Base-by-base conservation (phyloP, 805 yeast species). In the Kodamaea nitidulidarum region DNA sequence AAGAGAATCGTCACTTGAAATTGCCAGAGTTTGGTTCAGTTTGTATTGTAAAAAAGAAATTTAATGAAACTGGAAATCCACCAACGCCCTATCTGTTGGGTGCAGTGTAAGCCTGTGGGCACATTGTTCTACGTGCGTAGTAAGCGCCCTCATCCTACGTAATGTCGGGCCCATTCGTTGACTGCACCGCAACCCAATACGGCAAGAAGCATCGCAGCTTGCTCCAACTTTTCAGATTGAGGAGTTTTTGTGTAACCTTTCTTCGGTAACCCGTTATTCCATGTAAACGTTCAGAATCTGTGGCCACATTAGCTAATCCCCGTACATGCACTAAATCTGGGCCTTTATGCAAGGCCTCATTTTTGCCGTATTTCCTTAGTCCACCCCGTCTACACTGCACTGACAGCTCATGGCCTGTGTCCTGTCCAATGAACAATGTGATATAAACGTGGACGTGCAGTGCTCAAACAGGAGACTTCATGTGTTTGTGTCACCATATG, bases 21-120 rank as follows among this genome's bases (percentile, higher is more conserved):
- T 30, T 30, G 21, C 32, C 32, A 30, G 32, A 30, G 32, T 30
- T 30, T 30, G 32, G 32, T 16, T 30, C 8, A 8, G 32, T 30
- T 14, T 5, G 32, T 7, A 30, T 14, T 10, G 6, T 4, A 17
- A 30, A 30, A 30, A 30, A 30, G 32, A 30, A 30, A 30, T 30
- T n/a, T 30, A 16, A 15, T 16, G 32, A 16, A 30, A 17, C 32
- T 17, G 3, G 21, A 30, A 30, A 30, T 11, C 3, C 21, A 11
- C 9, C 12, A 30, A 15, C 12, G 32, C 32, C 32, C 32, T 21
- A 21, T 21, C n/a, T n/a, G n/a, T n/a, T n/a, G n/a, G n/a, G n/a
- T n/a, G n/a, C n/a, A n/a, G n/a, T n/a, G n/a, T n/a, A n/a, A n/a
- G n/a, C n/a, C n/a, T n/a, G n/a, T n/a, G n/a, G n/a, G n/a, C n/a